phyloP scores from a whole-genome alignment of 2,329 filamentous ascomycete species.

The Calycina herbarum region DNA sequence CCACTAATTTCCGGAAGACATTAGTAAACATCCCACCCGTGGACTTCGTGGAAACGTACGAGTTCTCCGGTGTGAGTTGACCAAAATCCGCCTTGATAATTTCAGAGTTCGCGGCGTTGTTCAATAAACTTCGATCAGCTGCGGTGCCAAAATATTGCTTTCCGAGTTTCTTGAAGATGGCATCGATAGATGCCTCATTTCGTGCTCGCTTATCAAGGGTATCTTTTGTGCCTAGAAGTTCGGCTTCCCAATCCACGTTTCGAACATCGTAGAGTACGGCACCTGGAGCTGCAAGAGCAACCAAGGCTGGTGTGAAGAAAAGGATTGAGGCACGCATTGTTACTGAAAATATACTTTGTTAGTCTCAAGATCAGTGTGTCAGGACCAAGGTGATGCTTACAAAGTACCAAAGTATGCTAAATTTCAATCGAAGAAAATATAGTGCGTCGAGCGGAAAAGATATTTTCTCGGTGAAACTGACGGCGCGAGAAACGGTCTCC shows the following conservation, averaged over 20 bases:
- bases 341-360: not conserved
- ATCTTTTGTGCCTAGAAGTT: slow-evolving; percentile 18
- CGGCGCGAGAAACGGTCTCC: slow-evolving; percentile 1
- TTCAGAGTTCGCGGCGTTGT: slow-evolving; percentile 46
- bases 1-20: slow-evolving; percentile 7
- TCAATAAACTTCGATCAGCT: slow-evolving; percentile 54
- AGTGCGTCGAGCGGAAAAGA: not conserved
- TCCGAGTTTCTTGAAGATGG: slow-evolving; percentile 58
- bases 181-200: slow-evolving; percentile 47
- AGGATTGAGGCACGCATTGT: slow-evolving; percentile 22
- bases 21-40: not conserved
- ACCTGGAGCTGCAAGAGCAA: slow-evolving; percentile 15
- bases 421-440: not conserved
- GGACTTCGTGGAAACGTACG: slow-evolving; percentile 22
- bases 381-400: not conserved
- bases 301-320: slow-evolving; percentile 17
- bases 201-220: slow-evolving; percentile 11
- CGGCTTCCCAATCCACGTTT: slow-evolving; percentile 23
- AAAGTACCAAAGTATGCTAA: not conserved
- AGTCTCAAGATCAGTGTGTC: not conserved
- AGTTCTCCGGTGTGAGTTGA: slow-evolving; percentile 66
- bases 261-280: slow-evolving; percentile 7
- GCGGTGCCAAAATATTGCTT: slow-evolving; percentile 64
- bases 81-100: slow-evolving; percentile 60
- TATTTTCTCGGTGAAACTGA: not conserved